A percentile compares a stretch with the other conserved stretches of the same genome.
Conservation (phyloP, 2,329 filamentous ascomycete species). For the Hymenoscyphus fraxineus region DNA sequence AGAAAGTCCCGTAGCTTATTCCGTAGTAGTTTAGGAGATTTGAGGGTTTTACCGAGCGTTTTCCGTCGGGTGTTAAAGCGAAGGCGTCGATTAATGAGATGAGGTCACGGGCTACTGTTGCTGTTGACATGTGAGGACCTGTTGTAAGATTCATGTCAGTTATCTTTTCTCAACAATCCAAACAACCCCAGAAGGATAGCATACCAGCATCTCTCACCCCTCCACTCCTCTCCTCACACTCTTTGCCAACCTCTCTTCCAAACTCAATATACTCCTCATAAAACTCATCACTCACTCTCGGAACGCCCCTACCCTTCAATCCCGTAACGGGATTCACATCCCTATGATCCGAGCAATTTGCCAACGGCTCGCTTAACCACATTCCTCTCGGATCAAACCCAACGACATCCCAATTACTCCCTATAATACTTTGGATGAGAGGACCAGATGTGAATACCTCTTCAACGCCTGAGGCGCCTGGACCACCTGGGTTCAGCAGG, state of each 20-base stretch:
- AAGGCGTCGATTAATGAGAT: neutral
- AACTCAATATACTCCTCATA: neutral
- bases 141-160: too few relatives aligned
- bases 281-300: neutral
- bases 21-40: neutral
- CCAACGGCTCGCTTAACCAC: constrained; percentile 44
- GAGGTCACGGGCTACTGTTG: neutral
- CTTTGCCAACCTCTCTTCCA: neutral
- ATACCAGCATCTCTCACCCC: neutral
- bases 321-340: neutral
- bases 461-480: constrained; percentile 40
- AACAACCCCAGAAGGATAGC: too few relatives aligned
- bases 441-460: constrained; percentile 30
- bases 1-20: neutral
- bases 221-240: neutral
- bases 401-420: constrained; percentile 40
- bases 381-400: constrained; percentile 47
- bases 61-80: neutral
- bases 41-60: neutral
- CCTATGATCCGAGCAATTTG: constrained; percentile 41
- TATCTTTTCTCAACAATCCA: too few relatives aligned
- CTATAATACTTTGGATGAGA: constrained; percentile 36
- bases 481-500: constrained; percentile 41
- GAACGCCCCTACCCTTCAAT: neutral
- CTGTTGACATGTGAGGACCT: neutral